Percentiles rank a stretch among this genome's conserved stretches.
These are phyloP conservation scores for Akanthomyces muscarius DNA, from an alignment of 2,329 filamentous ascomycete genomes.

Conservation along the genomic window DNA sequence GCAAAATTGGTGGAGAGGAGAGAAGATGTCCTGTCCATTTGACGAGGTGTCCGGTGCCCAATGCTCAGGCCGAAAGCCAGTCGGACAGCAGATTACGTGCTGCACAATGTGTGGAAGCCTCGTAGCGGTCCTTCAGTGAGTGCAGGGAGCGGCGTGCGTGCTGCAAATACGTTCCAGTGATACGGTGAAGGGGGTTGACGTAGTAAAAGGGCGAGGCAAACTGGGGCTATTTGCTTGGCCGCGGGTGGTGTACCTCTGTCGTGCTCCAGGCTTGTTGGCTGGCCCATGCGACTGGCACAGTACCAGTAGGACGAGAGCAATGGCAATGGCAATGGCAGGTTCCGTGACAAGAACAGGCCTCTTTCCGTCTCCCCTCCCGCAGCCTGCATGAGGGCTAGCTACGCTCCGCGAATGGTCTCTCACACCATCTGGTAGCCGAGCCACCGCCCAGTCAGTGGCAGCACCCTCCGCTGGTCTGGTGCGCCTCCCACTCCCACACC, in stretches of 20 bases:
- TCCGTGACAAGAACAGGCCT: conserved; percentile 5
- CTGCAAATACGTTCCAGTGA: conserved; percentile 3
- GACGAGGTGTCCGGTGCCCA: conserved; percentile 13
- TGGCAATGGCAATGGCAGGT: not conserved
- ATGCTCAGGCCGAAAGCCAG: conserved; percentile 6
- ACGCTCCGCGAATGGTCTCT: not conserved
- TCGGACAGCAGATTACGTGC: conserved; percentile 3
- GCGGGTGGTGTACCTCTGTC: not conserved
- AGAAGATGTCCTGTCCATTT: conserved; percentile 1
- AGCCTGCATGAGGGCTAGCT: conserved; percentile 6
- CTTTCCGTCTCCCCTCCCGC: conserved; percentile 14
- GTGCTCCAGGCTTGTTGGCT: conserved; percentile 11
- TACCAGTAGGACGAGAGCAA: not conserved
- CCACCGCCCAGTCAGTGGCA: conserved; percentile 3
- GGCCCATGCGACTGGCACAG: not conserved
- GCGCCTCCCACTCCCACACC: conserved; percentile 7
- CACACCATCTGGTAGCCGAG: conserved; percentile 15
- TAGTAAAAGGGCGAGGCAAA: conserved; percentile 4
- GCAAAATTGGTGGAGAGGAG: conserved; percentile 11
- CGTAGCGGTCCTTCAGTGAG: not conserved
- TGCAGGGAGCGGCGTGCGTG: not conserved
- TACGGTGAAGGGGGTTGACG: not conserved
- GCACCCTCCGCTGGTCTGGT: not conserved
- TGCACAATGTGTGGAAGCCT: conserved; percentile 2
- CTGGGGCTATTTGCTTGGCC: conserved; percentile 9